phyloP scores from a whole-genome alignment of 352 stramenopile genomes.

The Elongisporangium anandrum region DNA sequence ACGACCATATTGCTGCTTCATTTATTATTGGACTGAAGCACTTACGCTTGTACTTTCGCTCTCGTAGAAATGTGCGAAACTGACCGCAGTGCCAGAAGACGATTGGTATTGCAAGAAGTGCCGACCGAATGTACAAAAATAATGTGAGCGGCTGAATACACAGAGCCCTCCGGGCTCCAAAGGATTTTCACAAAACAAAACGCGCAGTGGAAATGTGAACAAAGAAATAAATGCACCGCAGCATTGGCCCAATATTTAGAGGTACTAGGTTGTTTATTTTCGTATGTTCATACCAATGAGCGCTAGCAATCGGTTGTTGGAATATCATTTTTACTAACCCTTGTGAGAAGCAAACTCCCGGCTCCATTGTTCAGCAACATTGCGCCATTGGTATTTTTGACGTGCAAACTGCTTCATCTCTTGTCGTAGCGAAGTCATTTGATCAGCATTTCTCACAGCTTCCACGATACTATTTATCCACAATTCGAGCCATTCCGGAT shows the following conservation, averaged over 20 bases:
- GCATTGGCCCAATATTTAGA: not conserved
- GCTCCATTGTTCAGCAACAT: slow-evolving; percentile 56
- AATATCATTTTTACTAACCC: not conserved
- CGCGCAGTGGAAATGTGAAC: slow-evolving; percentile 4
- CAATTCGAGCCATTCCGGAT: slow-evolving; percentile 37
- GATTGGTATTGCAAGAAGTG: slow-evolving; percentile 89
- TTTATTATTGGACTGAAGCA: not conserved
- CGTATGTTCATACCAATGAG: not conserved
- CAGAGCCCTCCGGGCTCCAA: not conserved
- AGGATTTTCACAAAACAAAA: not conserved
- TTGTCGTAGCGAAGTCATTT: slow-evolving; percentile 20
- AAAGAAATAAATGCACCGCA: not conserved
- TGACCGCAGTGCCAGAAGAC: slow-evolving; percentile 69
- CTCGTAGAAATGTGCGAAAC: slow-evolving; percentile 83
- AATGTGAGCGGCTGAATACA: not conserved
- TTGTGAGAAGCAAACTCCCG: slow-evolving; percentile 15
- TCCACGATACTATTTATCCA: slow-evolving; percentile 51
- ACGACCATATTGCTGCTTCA: not conserved
- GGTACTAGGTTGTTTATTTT: not conserved
- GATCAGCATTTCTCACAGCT: slow-evolving; percentile 24
- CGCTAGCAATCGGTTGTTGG: not conserved
- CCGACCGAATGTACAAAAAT: slow-evolving; percentile 29
- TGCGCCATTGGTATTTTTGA: slow-evolving; percentile 42
- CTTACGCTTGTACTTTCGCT: slow-evolving; percentile 4
- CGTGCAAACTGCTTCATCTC: slow-evolving; percentile 63